phyloP scores from a whole-genome alignment of 2,329 filamentous ascomycete genomes.

The Paraconiothyrium sp. region DNA sequence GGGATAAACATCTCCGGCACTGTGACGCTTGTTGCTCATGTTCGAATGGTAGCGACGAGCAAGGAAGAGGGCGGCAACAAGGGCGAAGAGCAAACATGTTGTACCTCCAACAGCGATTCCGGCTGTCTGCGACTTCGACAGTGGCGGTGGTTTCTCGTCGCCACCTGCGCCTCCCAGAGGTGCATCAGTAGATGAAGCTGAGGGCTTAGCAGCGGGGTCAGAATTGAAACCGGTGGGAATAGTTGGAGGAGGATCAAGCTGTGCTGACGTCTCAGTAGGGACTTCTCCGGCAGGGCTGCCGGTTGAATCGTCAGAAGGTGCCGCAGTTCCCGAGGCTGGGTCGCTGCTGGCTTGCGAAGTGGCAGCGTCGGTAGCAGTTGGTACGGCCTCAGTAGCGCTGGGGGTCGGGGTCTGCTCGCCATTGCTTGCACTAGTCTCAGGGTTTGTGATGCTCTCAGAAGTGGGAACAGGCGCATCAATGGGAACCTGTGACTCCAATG shows the following conservation, averaged over 20 bases:
- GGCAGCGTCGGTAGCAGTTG: constrained; percentile 8
- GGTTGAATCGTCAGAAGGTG: constrained; percentile 8
- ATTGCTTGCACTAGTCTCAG: constrained; percentile 1
- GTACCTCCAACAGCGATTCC: constrained; percentile 48
- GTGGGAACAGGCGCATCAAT: constrained; percentile 7
- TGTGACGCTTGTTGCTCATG: constrained; percentile 29
- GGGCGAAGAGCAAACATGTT: constrained; percentile 43
- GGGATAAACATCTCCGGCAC: constrained; percentile 40
- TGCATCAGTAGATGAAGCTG: constrained; percentile 22
- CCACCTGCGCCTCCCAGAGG: constrained; percentile 19
- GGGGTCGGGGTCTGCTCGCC: constrained; percentile 10
- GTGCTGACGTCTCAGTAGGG: constrained; percentile 8
- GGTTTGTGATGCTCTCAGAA: constrained; percentile 12
- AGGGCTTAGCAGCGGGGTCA: constrained; percentile 14
- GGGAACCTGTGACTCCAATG: constrained; percentile 12
- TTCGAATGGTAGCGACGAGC: constrained; percentile 42
- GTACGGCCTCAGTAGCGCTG: constrained; percentile 9
- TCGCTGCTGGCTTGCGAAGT: constrained; percentile 5
- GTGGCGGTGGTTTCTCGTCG: constrained; percentile 28
- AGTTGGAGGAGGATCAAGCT: constrained; percentile 11
- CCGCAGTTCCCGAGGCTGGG: constrained; percentile 3
- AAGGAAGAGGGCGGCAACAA: constrained; percentile 45
- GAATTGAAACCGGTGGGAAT: constrained; percentile 16
- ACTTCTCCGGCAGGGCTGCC: constrained; percentile 1
- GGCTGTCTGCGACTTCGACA: constrained; percentile 44